These are phyloP conservation scores for Lactarius hatsudake DNA, from an alignment of 768 basidiomycete species.

Conservation along the genomic window DNA sequence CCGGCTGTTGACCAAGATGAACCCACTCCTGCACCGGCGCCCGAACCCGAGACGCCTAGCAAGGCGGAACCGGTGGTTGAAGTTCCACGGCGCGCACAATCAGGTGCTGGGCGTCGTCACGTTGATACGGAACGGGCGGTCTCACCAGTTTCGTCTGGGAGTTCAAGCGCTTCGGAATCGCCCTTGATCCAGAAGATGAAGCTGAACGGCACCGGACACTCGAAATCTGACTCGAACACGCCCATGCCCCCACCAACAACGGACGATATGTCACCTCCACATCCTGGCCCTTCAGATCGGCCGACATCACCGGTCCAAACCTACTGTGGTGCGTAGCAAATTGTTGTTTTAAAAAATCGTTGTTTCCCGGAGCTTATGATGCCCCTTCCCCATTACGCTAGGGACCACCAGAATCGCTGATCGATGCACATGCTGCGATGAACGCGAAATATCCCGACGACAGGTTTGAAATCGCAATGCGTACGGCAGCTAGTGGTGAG, in stretches of 20 bases:
- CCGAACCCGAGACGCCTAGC: conserved; percentile 54
- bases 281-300: conserved; percentile 17
- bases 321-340: conserved; percentile 6
- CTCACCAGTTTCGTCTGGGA: conserved; percentile 66
- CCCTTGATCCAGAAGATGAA: conserved; percentile 70
- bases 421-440: conserved; percentile 62
- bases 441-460: conserved; percentile 76
- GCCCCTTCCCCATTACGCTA: neutral
- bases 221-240: conserved; percentile 34
- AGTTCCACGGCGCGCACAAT: conserved; percentile 18
- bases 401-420: conserved; percentile 66
- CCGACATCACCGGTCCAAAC: conserved; percentile 21
- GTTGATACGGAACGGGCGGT: conserved; percentile 51
- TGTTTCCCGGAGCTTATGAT: neutral
- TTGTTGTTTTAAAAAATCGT: neutral
- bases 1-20: conserved; percentile 30
- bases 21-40: conserved; percentile 34
- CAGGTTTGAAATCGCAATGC: conserved; percentile 72
- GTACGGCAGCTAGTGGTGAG: conserved; percentile 48
- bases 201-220: conserved; percentile 49
- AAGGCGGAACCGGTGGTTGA: conserved; percentile 42
- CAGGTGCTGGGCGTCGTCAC: conserved; percentile 19
- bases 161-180: conserved; percentile 68
- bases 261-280: conserved; percentile 21
- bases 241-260: conserved; percentile 25